Evolutionary conservation across 768 basidiomycete species (phyloP), one percentile per base, ranked within the genome.

Genomic region (Mycena filopes): DNA sequence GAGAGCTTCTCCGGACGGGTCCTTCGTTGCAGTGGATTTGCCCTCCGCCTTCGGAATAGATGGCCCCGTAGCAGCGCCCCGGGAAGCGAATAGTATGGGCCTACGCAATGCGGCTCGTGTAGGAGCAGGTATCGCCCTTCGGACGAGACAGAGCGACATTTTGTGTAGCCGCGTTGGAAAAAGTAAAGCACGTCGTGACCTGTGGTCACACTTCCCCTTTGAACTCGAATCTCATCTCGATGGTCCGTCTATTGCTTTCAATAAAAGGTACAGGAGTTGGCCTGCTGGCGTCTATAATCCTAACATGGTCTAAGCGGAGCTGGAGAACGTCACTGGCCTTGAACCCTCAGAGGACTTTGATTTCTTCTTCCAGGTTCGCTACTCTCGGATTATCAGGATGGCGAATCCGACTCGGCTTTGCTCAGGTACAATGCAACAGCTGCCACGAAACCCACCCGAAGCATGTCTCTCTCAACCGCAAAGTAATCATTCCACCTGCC

Each of bases 371-470:
- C 75, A 90, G 81, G 93, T 92, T 53, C 57, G 47, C 21, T 51
- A 33, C 45, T 60, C 36, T 64, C 18, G 5, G 59, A 42, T 55
- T 51, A 33, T 53, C 29, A 65, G 60, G 26, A 20, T 23, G 60
- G 63, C 63, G n/a, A 36, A 21, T 23, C 49, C 57, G 16, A 53
- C 25, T 23, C 38, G 28, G 21, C 3, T 36, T 43, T 26, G 40
- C 23, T 41, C 64, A 88, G 92, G 92, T 95, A 13, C 85, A 87
- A 78, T 95, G 94, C 76, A 93, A 82, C 33, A 90, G 87, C 73
- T 95, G 94, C 73, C 83, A 92, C 59, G 93, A 94, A 77, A 76
- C 77, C 5, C 94, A 95, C 70, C 86, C 89, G 4, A 95, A 92
- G 68, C 66, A 82, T 50, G 87, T 95, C 3, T 78, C 90, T 38